Evolutionary conservation across 2,329 filamentous ascomycete species (phyloP).

Genomic region (Colletotrichum sansevieriae): DNA sequence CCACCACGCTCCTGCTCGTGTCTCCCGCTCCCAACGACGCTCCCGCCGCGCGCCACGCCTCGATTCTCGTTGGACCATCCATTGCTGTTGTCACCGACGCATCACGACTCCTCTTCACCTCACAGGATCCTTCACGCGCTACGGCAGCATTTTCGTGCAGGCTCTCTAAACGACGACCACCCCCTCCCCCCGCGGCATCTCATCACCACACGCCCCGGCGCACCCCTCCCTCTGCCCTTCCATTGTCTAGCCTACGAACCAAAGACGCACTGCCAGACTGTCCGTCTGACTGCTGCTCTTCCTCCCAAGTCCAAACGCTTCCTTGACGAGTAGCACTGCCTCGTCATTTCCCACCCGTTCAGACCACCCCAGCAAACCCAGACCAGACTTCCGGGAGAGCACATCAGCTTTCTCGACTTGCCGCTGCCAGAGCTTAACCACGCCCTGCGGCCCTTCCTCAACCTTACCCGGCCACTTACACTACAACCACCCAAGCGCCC

Average conservation of each 20-base stretch:
- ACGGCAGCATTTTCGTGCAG: constrained; percentile 29
- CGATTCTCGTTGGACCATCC: constrained; percentile 39
- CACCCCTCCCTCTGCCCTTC: constrained; percentile 37
- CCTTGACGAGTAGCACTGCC: constrained; percentile 32
- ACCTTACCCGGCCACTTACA: constrained; percentile 36
- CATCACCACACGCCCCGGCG: constrained; percentile 33
- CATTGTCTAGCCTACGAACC: constrained; percentile 31
- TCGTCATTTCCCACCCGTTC: constrained; percentile 39
- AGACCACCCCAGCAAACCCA: constrained; percentile 40
- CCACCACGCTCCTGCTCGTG: constrained; percentile 36
- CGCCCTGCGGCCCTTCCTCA: constrained; percentile 26
- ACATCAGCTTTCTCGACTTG: constrained; percentile 34
- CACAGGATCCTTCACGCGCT: constrained; percentile 40
- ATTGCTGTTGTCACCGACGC: constrained; percentile 35
- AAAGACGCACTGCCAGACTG: constrained; percentile 24
- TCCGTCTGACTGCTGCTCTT: constrained; percentile 34
- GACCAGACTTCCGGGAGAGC: constrained; percentile 38
- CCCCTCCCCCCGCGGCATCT: constrained; percentile 17
- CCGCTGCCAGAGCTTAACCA: constrained; percentile 43
- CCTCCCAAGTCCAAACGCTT: constrained; percentile 34
- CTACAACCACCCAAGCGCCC: constrained; percentile 48
- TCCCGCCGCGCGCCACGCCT: constrained; percentile 41
- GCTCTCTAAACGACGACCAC: constrained; percentile 18
- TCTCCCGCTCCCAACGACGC: constrained; percentile 32
- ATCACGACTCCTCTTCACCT: constrained; percentile 40